These are phyloP conservation scores for Amanita pseudoporphyria DNA, from an alignment of 768 basidiomycete genomes.

Conservation along the genomic window DNA sequence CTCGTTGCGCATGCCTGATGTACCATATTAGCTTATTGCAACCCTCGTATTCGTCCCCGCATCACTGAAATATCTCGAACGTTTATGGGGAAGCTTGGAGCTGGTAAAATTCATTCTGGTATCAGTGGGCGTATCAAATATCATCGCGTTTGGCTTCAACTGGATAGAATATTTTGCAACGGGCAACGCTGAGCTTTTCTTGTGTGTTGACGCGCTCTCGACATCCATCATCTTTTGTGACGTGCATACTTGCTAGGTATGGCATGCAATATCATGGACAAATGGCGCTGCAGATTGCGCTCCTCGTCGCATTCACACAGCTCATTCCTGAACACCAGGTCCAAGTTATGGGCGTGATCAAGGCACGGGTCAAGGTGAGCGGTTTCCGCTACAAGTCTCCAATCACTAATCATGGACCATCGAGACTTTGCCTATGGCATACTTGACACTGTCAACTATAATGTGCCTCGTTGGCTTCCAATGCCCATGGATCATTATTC, in stretches of 20 bases:
- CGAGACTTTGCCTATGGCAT: conserved; percentile 92
- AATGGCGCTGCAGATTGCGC: conserved; percentile 80
- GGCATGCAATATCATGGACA: conserved; percentile 89
- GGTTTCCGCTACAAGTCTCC: background rate
- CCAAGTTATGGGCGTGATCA: conserved; percentile 78
- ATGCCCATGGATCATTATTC: conserved; percentile 86
- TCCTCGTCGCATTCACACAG: conserved; percentile 96
- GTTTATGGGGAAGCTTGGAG: conserved; percentile 88
- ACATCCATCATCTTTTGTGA: conserved; percentile 4
- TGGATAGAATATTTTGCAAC: conserved; percentile 77
- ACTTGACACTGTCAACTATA: conserved; percentile 83
- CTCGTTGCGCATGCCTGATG: conserved; percentile 4
- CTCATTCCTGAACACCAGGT: conserved; percentile 98
- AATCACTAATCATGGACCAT: conserved; percentile 7
- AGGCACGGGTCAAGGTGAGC: conserved; percentile 81
- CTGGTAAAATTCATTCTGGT: conserved; percentile 78
- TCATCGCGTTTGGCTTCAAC: conserved; percentile 82
- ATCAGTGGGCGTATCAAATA: conserved; percentile 71
- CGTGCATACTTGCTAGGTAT: conserved; percentile 40
- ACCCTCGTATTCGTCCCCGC: conserved; percentile 74
- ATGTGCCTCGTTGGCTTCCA: conserved; percentile 78
- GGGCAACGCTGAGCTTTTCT: conserved; percentile 62
- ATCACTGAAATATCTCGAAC: conserved; percentile 83
- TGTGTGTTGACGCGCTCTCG: conserved; percentile 41
- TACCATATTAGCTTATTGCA: conserved; percentile 52